These are phyloP conservation scores for Podaxis mareebaensis DNA, from an alignment of 768 basidiomycete species.

Conservation along the genomic window DNA sequence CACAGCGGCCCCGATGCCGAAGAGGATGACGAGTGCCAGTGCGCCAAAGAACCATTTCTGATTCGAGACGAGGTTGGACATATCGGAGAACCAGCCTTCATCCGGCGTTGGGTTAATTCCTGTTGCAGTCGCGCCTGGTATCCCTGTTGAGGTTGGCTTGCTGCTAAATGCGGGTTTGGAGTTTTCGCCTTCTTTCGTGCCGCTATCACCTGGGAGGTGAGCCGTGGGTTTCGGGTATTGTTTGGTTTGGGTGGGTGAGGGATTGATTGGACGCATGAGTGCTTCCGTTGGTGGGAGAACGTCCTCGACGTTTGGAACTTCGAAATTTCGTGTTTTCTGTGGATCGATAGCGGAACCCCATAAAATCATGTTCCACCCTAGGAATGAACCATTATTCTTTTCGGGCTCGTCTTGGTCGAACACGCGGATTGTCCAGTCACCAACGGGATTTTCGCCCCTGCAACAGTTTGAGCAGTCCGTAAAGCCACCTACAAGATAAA, in stretches of 20 bases:
- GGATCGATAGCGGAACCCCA: constrained; percentile 90
- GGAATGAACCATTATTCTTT: constrained; percentile 62
- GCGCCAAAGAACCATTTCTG: constrained; percentile 93
- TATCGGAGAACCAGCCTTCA: constrained; percentile 82
- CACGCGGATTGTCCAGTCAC: constrained; percentile 88
- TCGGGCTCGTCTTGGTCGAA: constrained; percentile 69
- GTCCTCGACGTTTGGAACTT: constrained; percentile 54
- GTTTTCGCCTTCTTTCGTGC: constrained; percentile 76
- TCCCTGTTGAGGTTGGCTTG: constrained; percentile 21
- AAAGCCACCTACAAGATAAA: constrained; percentile 3
- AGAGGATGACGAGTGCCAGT: constrained; percentile 73
- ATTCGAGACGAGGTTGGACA: constrained; percentile 69
- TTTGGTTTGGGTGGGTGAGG: constrained; percentile 48
- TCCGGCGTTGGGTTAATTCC: constrained; percentile 60
- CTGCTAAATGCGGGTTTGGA: constrained; percentile 68
- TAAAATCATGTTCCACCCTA: constrained; percentile 90
- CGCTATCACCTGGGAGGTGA: constrained; percentile 86
- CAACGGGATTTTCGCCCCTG: constrained; percentile 92
- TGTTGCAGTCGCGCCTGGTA: constrained; percentile 31
- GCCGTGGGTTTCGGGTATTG: constrained; percentile 82
- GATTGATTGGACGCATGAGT: constrained; percentile 35
- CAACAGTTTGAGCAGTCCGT: constrained; percentile 16
- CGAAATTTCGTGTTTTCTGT: constrained; percentile 59
- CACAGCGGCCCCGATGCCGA: constrained; percentile 64
- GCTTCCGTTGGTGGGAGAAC: constrained; percentile 46